Percentiles rank a stretch among this genome's conserved stretches.
Evolutionary conservation across 371 early-diverging fungal genomes (phyloP).

Genomic region (Nematocida sp.): DNA sequence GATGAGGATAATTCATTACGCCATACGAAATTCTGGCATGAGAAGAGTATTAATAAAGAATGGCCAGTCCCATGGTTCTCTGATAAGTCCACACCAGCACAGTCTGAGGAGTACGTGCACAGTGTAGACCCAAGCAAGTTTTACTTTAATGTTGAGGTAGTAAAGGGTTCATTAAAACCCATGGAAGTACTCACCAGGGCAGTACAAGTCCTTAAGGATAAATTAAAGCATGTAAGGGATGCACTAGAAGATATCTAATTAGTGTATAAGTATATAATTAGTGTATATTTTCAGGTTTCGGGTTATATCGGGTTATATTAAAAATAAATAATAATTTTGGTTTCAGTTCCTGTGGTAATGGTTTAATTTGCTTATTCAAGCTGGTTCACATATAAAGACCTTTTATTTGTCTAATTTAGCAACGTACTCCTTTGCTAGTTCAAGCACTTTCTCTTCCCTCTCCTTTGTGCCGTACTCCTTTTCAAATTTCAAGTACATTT

Average conservation of each 20-base stretch:
- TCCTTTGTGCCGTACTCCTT: conserved; percentile 54
- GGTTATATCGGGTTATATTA: no score
- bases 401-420: conserved; percentile 22
- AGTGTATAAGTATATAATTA: neutral
- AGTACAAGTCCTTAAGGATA: conserved; percentile 61
- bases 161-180: conserved; percentile 65
- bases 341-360: no score
- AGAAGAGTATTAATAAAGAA: conserved; percentile 73
- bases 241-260: conserved; percentile 27
- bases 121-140: conserved; percentile 46
- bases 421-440: conserved; percentile 46
- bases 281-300: no score
- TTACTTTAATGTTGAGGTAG: conserved; percentile 68
- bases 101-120: conserved; percentile 19
- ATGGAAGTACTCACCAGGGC: conserved; percentile 60
- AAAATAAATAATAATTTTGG: no score
- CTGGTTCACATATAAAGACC: neutral
- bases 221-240: conserved; percentile 32
- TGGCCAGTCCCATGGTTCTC: conserved; percentile 62
- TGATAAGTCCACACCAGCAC: conserved; percentile 31
- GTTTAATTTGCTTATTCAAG: neutral
- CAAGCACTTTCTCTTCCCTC: conserved; percentile 22
- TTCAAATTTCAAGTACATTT: conserved; percentile 47
- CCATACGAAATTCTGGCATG: conserved; percentile 89
- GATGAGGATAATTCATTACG: conserved; percentile 88